These are phyloP conservation scores for Asterochloris erici DNA, from an alignment of 139 green algal genomes.

Conservation along the genomic window DNA sequence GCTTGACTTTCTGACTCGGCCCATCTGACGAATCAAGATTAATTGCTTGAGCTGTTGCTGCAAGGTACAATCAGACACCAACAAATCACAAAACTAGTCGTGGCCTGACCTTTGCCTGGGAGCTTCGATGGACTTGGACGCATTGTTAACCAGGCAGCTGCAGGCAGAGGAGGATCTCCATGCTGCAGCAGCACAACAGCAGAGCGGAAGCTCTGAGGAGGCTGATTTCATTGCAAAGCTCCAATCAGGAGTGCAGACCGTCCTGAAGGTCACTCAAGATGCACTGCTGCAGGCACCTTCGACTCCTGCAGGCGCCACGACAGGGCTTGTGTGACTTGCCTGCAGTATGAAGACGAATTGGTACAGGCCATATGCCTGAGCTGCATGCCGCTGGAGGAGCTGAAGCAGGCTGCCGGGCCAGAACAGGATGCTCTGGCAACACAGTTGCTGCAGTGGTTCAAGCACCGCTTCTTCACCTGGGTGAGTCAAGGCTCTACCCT, in stretches of 20 bases:
- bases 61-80: no score
- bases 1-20: no score
- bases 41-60: no score
- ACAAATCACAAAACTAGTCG: background rate
- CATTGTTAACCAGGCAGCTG: slow-evolving; percentile 32
- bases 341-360: slow-evolving; percentile 48
- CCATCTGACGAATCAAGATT: no score
- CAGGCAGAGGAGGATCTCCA: slow-evolving; percentile 18
- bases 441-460: slow-evolving; percentile 74
- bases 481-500: slow-evolving; percentile 19
- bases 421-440: slow-evolving; percentile 33
- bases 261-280: no score
- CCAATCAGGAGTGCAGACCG: no score
- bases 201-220: no score
- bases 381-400: slow-evolving; percentile 46
- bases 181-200: no score
- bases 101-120: background rate
- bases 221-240: no score
- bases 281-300: no score
- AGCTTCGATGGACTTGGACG: slow-evolving; percentile 36
- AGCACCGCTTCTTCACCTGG: slow-evolving; percentile 71
- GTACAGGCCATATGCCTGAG: slow-evolving; percentile 45
- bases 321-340: slow-evolving; percentile 1
- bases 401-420: slow-evolving; percentile 23
- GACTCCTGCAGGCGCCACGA: no score